A percentile compares a stretch with the other conserved stretches of the same genome.
These are phyloP conservation scores for Lentinula guzmanii DNA, from an alignment of 768 basidiomycete genomes.

Conservation along the genomic window DNA sequence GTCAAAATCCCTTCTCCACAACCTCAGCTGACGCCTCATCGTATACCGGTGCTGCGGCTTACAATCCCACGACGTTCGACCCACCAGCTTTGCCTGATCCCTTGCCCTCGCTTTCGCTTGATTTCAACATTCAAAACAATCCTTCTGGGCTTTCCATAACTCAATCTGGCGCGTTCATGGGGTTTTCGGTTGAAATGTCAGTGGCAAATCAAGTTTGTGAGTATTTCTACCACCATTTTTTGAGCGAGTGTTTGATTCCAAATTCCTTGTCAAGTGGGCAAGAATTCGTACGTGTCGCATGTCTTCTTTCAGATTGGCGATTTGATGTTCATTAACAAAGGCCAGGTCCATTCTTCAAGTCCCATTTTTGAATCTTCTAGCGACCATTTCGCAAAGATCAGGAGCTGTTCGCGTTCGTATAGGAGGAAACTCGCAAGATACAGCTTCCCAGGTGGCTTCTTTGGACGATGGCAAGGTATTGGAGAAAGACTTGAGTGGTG, in stretches of 20 bases:
- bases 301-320: conserved; percentile 15
- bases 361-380: conserved; percentile 53
- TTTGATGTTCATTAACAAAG: background rate
- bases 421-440: conserved; percentile 60
- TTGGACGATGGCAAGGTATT: conserved; percentile 32
- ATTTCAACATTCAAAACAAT: conserved; percentile 33
- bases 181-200: conserved; percentile 61
- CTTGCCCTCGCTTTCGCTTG: conserved; percentile 35
- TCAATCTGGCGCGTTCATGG: conserved; percentile 37
- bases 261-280: conserved; percentile 31
- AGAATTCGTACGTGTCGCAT: conserved; percentile 31
- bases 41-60: conserved; percentile 48
- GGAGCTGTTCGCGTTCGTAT: conserved; percentile 44
- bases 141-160: conserved; percentile 28
- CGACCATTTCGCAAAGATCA: conserved; percentile 42
- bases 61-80: conserved; percentile 42
- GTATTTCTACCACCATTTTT: conserved; percentile 15
- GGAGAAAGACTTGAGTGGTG: conserved; percentile 27
- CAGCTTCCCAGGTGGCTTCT: conserved; percentile 27
- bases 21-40: conserved; percentile 28
- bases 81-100: conserved; percentile 49
- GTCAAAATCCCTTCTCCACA: conserved; percentile 8
- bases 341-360: conserved; percentile 25
- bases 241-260: background rate
- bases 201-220: conserved; percentile 51